Evolutionary conservation across 257 asterid species (phyloP), one percentile per base, ranked within the genome.

Genomic region (Solanum chiquidenum): DNA sequence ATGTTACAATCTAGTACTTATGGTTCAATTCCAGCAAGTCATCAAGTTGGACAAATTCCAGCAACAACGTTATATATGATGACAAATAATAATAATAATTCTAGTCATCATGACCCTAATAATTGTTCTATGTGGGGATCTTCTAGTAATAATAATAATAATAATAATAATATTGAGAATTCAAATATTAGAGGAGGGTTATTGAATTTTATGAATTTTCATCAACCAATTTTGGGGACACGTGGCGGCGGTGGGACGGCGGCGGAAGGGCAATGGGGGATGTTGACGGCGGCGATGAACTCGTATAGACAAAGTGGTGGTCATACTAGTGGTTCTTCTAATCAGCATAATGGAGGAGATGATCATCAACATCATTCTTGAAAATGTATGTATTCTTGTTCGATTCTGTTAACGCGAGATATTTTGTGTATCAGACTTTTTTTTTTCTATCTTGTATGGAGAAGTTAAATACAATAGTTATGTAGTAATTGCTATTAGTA

Each of bases 181-280:
- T 87, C 89, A 9, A 83, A 55, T 77, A 31, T 86, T 73, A 83
- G 90, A 46, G 87, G 94, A 85, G 94, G 93, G 62, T 40, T 94
- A 8, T 86, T 92, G 68, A 92, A 92, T 91, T 92, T 92, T 83
- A 89, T 93, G 96, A 94, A 95, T 91, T 89, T 91, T 77, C 92
- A 93, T 25, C 60, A 94, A 7, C 90, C 91, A 9, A 25, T 88
- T 84, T 79, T 79, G 27, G 85, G 66, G 40, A 29, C 35, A 79
- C 85, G 40, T 18, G 83, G 89, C 4, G 86, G 89, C 5, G 89
- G 89, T 3, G 89, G 89, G 11, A n/a, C 85, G 87, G 91, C 12
- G 44, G 90, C 38, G 66, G 98, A 94, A 38, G 95, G 95, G 10
- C 96, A 94, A 84, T 34, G 92, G 25, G 94, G 96, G 44, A 92